Percentiles rank a stretch among this genome's conserved stretches.
Evolutionary conservation across 805 yeast genomes (phyloP).

Genomic region (Schwanniomyces vanrijiae): DNA sequence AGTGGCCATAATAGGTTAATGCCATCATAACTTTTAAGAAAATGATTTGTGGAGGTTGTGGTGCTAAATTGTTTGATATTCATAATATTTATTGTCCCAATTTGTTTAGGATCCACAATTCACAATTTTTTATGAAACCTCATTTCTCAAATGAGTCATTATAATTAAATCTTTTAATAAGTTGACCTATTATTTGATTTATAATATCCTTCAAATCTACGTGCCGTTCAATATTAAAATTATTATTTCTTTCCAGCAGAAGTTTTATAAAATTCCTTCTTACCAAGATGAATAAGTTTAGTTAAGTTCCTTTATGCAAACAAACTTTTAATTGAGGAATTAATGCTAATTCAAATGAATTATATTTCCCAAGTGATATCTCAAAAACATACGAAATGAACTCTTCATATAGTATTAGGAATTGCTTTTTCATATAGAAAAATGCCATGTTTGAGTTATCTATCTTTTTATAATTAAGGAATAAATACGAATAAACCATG

Average conservation of each 20-base stretch:
- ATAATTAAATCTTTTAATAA: too few relatives aligned
- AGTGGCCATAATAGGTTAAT: too few relatives aligned
- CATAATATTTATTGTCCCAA: too few relatives aligned
- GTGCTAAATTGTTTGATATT: too few relatives aligned
- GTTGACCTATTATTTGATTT: too few relatives aligned
- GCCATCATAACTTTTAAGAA: too few relatives aligned
- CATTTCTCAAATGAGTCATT: too few relatives aligned
- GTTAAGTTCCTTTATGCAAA: slow-evolving; percentile 38
- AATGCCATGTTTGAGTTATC: slow-evolving; percentile 29
- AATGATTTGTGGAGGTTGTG: too few relatives aligned
- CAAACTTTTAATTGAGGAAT: slow-evolving; percentile 34
- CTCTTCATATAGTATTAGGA: slow-evolving; percentile 20
- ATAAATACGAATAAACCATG: slow-evolving; percentile 31
- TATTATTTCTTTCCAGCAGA: slow-evolving; percentile 10
- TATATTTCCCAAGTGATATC: slow-evolving; percentile 6
- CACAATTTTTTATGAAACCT: too few relatives aligned
- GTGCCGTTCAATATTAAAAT: too few relatives aligned
- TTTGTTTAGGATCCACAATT: too few relatives aligned
- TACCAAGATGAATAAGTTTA: slow-evolving; percentile 9
- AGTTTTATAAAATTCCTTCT: slow-evolving; percentile 5
- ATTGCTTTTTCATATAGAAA: slow-evolving; percentile 29
- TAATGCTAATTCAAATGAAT: slow-evolving; percentile 24
- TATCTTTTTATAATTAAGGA: slow-evolving; percentile 31
- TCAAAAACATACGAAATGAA: slow-evolving; percentile 23
- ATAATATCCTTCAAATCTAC: too few relatives aligned